Evolutionary conservation across 2,329 filamentous ascomycete genomes (phyloP).

Genomic region (Fusarium sp.): DNA sequence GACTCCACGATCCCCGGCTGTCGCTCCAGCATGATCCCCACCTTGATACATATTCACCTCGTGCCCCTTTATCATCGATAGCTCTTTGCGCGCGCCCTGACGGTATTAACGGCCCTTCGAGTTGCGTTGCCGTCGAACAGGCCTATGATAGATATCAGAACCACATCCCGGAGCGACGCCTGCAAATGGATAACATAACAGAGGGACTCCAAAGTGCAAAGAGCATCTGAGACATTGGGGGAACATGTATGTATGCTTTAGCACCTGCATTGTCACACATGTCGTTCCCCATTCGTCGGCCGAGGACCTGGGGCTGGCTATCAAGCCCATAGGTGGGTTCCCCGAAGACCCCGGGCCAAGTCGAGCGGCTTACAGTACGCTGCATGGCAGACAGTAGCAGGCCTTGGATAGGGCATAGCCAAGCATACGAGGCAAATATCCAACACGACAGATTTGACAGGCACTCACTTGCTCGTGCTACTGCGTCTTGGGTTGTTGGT

Average conservation of each 20-base stretch:
- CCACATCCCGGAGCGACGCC: slow-evolving; percentile 1
- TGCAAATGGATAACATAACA: not conserved
- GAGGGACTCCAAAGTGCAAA: slow-evolving; percentile 5
- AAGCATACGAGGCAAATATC: slow-evolving; percentile 7
- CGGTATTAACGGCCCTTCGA: not conserved
- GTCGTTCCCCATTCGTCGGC: slow-evolving; percentile 29
- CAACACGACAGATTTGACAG: slow-evolving; percentile 11
- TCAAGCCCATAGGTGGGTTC: slow-evolving; percentile 3
- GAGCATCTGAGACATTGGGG: slow-evolving; percentile 26
- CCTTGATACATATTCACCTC: slow-evolving; percentile 15
- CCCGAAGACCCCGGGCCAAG: slow-evolving; percentile 18
- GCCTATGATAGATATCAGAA: slow-evolving; percentile 5
- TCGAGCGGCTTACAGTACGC: slow-evolving; percentile 16
- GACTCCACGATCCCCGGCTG: slow-evolving; percentile 30
- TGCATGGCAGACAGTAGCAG: slow-evolving; percentile 18
- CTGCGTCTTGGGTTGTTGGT: not conserved
- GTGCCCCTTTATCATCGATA: not conserved
- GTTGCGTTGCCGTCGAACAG: not conserved
- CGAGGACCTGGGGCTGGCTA: slow-evolving; percentile 18
- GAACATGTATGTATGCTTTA: slow-evolving; percentile 13
- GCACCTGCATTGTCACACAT: slow-evolving; percentile 32
- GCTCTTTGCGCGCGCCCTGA: not conserved
- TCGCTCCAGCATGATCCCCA: slow-evolving; percentile 21
- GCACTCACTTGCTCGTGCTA: slow-evolving; percentile 8
- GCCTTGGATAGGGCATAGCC: slow-evolving; percentile 1